Evolutionary conservation across 768 basidiomycete species (phyloP), one percentile per base, ranked within the genome.

Genomic region (Daedaleopsis sinensis): DNA sequence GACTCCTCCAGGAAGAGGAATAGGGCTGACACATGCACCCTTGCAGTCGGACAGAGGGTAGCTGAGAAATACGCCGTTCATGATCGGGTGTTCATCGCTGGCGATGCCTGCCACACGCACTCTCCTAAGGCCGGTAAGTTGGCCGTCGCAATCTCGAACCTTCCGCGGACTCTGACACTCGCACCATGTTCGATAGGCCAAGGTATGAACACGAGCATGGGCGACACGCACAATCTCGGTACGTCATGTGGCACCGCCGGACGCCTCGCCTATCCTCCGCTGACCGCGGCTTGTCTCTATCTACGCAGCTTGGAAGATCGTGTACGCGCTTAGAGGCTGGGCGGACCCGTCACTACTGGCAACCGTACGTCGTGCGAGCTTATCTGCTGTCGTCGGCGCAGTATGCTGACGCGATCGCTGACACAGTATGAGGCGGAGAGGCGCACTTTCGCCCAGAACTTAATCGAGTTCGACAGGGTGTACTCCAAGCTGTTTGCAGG

Each of bases 21-120:
- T 24, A 21, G 39, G 39, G 18, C 39, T 18, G 18, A 42, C 18
- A 5, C 13, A 35, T n/a, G 49, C 54, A 15, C 38, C 16, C 11
- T 24, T 35, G 71, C 38, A 83, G 84, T 85, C 50, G 83, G 83
- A 1, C 84, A 86, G 68, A 78, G 85, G 1, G 80, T 86, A 5
- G 82, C 84, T 11, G 76, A 82, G 44, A 73, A 73, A 19, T 86
- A 79, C 70, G 78, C 79, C 5, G 67, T 76, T 1, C 62, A 78
- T 43, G 70, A 84, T 43, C 78, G 85, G 3, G 75, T 84, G 5
- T 84, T 85, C 65, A 84, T 85, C 52, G 85, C 80, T 0, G 84
- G 85, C 9, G 83, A 83, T 60, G 83, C 83, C 5, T 84, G 80
- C 43, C 80, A 79, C 59, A 80, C 78, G 18, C 78, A 78, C 49